These are phyloP conservation scores for Rhizophora apiculata DNA, from an alignment of 345 rosid genomes.

Conservation along the genomic window DNA sequence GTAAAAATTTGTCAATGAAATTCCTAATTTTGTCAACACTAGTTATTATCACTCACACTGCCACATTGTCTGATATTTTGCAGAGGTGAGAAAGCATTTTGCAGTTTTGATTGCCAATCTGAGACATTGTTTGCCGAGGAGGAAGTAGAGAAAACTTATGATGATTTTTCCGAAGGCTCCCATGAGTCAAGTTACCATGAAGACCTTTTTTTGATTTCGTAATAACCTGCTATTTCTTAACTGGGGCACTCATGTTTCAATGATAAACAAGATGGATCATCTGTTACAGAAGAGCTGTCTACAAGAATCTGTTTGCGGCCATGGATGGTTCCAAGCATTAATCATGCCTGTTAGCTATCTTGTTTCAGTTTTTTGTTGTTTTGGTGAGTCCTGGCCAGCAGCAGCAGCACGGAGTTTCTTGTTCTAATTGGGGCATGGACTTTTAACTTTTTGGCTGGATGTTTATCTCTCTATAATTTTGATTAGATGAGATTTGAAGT, in stretches of 20 bases:
- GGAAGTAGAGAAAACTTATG: conserved; percentile 22
- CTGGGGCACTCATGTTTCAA: conserved; percentile 4
- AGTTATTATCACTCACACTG: not conserved
- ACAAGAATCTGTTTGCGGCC: conserved; percentile 25
- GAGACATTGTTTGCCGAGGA: conserved; percentile 36
- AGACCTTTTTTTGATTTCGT: conserved; percentile 36
- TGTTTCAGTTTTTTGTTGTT: conserved; percentile 11
- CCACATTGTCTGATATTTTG: conserved; percentile 14
- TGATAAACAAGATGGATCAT: conserved; percentile 17
- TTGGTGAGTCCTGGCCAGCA: conserved; percentile 23
- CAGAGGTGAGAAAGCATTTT: conserved; percentile 40
- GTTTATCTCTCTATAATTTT: conserved; percentile 17
- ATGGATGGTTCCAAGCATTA: conserved; percentile 17
- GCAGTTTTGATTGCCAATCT: conserved; percentile 32
- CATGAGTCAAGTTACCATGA: conserved; percentile 38
- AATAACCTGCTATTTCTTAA: conserved; percentile 1
- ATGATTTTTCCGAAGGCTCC: conserved; percentile 28
- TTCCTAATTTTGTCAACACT: not conserved
- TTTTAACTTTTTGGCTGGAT: not conserved
- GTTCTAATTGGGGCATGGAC: conserved; percentile 14
- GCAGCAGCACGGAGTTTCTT: conserved; percentile 25
- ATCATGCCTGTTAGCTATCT: conserved; percentile 1
- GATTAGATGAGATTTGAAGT: conserved; percentile 42
- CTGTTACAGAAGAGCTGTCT: conserved; percentile 29
- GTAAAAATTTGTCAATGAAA: not conserved